phyloP scores from a whole-genome alignment of 2,329 filamentous ascomycete species.

The Camillea tinctor region DNA sequence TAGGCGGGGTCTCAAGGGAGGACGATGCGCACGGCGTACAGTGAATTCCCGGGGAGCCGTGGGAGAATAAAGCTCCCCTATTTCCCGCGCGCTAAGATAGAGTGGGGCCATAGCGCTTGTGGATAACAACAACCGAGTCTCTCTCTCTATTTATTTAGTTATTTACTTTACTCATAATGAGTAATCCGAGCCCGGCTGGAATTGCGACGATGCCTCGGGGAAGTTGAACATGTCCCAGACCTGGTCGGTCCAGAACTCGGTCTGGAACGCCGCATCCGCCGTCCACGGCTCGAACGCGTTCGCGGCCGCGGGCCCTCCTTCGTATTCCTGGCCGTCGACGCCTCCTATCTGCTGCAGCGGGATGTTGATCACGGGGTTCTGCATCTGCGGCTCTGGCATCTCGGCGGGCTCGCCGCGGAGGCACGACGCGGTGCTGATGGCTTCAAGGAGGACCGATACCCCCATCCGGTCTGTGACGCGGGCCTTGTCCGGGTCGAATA shows the following conservation, averaged over 20 bases:
- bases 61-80: no score
- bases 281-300: conserved; percentile 21
- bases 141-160: not conserved
- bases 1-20: conserved; percentile 32
- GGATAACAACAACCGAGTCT: no score
- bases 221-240: conserved; percentile 26
- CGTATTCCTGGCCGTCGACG: conserved; percentile 3
- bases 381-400: conserved; percentile 10
- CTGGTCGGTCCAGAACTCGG: conserved; percentile 28
- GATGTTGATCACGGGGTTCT: not conserved
- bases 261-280: conserved; percentile 21
- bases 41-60: not conserved
- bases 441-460: conserved; percentile 24
- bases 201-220: conserved; percentile 9
- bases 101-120: no score
- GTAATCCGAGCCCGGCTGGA: conserved; percentile 11
- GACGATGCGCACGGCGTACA: conserved; percentile 32
- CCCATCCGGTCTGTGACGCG: conserved; percentile 25
- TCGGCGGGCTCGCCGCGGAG: conserved; percentile 16
- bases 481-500: conserved; percentile 16
- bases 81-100: no score
- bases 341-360: not conserved
- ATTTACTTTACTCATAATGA: conserved; percentile 4
- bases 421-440: conserved; percentile 18
- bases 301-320: not conserved